phyloP scores from a whole-genome alignment of 202 grass and related monocot species.

The Thinopyrum obtusiflorum region DNA sequence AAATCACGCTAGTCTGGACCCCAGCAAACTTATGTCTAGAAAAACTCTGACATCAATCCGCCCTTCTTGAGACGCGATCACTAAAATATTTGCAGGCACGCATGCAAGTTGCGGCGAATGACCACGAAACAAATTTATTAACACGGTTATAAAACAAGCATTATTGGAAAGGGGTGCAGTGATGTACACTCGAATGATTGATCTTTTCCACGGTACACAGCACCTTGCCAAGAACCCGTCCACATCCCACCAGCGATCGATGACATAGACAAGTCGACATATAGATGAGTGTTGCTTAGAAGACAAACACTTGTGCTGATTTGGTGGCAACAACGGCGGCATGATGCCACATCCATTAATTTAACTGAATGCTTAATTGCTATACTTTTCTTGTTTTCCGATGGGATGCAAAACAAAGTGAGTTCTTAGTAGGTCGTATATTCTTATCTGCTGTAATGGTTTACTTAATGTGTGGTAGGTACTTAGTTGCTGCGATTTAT shows the following conservation, averaged over 20 bases:
- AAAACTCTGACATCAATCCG: not conserved
- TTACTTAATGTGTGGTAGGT: not conserved
- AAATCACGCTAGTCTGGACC: too few relatives aligned
- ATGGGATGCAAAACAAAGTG: too few relatives aligned
- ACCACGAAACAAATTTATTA: not conserved
- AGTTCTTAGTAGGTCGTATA: not conserved
- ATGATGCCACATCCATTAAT: slow-evolving; percentile 28
- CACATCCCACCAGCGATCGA: not conserved
- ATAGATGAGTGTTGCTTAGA: not conserved
- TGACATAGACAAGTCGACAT: not conserved
- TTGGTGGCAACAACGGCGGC: slow-evolving; percentile 12
- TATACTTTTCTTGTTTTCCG: too few relatives aligned
- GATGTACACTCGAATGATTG: not conserved
- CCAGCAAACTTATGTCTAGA: too few relatives aligned
- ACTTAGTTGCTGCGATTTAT: not conserved
- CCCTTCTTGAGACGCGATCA: not conserved
- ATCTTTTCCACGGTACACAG: slow-evolving; percentile 1
- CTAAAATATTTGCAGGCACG: not conserved
- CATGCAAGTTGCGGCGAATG: not conserved
- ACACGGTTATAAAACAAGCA: not conserved
- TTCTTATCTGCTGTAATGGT: not conserved
- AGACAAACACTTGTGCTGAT: not conserved
- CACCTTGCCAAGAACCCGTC: not conserved
- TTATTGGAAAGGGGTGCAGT: not conserved
- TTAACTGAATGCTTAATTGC: not conserved